Evolutionary conservation across 148 eudicot genomes (phyloP).

Genomic region (Rhododendron vialii): DNA sequence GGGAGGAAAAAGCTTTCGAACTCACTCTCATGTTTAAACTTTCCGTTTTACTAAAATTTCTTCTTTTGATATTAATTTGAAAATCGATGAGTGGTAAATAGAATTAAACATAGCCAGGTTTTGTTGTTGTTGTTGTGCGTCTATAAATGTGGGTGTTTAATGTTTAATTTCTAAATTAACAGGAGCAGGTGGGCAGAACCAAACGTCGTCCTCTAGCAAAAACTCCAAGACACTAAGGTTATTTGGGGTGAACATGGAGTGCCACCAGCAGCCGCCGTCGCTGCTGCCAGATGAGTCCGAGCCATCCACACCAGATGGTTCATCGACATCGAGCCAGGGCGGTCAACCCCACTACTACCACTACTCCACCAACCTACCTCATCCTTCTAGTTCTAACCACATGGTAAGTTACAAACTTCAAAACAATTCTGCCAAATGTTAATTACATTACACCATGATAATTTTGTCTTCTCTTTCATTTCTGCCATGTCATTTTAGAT

Average conservation of each 20-base stretch:
- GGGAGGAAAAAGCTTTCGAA: too few species aligned
- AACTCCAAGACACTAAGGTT: slow-evolving; percentile 57
- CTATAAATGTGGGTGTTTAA: neutral
- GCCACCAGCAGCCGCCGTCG: slow-evolving; percentile 38
- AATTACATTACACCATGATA: neutral
- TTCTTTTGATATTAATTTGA: too few species aligned
- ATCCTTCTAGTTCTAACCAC: slow-evolving; percentile 23
- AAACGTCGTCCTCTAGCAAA: slow-evolving; percentile 8
- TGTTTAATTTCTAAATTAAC: neutral
- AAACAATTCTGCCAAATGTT: neutral
- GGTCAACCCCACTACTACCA: slow-evolving; percentile 20
- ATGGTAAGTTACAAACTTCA: slow-evolving; percentile 26
- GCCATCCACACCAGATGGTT: slow-evolving; percentile 39
- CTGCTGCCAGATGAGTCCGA: slow-evolving; percentile 24
- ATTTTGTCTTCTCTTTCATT: neutral
- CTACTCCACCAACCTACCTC: slow-evolving; percentile 19
- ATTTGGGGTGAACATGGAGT: slow-evolving; percentile 78
- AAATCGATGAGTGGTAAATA: too few species aligned
- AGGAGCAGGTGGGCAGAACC: slow-evolving; percentile 22
- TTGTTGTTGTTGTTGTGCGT: neutral
- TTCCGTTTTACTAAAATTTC: too few species aligned
- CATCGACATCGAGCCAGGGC: slow-evolving; percentile 46
- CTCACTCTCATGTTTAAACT: too few species aligned
- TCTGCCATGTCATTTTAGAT: neutral
- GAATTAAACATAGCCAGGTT: too few species aligned